These are phyloP conservation scores for Camillea tinctor DNA, from an alignment of 2,329 filamentous ascomycete genomes.

Conservation along the genomic window DNA sequence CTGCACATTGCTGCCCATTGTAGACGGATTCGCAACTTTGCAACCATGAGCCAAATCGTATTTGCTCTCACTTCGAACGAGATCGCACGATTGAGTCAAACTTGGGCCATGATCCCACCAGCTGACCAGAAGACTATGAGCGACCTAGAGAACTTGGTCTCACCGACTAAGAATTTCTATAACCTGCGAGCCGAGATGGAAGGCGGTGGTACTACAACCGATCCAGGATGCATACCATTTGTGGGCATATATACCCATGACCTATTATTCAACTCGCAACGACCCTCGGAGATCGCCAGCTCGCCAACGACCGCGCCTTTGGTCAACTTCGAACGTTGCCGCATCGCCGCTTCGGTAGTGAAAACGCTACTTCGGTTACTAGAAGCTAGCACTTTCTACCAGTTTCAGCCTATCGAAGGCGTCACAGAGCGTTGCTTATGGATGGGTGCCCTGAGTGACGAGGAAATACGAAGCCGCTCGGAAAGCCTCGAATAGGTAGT, in stretches of 20 bases:
- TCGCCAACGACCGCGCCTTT: conserved; percentile 66
- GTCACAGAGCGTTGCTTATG: conserved; percentile 81
- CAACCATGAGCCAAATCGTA: conserved; percentile 77
- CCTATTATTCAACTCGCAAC: conserved; percentile 76
- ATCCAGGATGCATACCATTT: conserved; percentile 78
- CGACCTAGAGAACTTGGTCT: conserved; percentile 70
- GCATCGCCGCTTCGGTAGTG: conserved; percentile 71
- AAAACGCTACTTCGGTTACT: conserved; percentile 78
- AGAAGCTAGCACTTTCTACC: conserved; percentile 73
- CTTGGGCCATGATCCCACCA: conserved; percentile 69
- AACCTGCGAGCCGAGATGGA: conserved; percentile 80
- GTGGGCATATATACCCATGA: conserved; percentile 83
- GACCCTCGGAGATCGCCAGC: conserved; percentile 70
- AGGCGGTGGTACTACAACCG: conserved; percentile 50
- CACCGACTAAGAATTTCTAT: conserved; percentile 75
- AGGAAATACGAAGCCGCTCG: conserved; percentile 64
- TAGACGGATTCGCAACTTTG: conserved; percentile 75
- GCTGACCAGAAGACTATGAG: conserved; percentile 64
- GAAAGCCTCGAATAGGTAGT: conserved; percentile 44
- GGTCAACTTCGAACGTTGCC: conserved; percentile 81
- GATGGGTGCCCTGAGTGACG: conserved; percentile 74
- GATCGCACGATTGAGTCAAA: conserved; percentile 63
- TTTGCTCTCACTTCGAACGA: conserved; percentile 75
- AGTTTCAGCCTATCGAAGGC: conserved; percentile 72
- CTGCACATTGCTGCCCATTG: conserved; percentile 80